Percentiles rank a stretch among this genome's conserved stretches.
Evolutionary conservation across 495 filamentous ascomycete species (phyloP).

Genomic region (Lophium mytilinum): DNA sequence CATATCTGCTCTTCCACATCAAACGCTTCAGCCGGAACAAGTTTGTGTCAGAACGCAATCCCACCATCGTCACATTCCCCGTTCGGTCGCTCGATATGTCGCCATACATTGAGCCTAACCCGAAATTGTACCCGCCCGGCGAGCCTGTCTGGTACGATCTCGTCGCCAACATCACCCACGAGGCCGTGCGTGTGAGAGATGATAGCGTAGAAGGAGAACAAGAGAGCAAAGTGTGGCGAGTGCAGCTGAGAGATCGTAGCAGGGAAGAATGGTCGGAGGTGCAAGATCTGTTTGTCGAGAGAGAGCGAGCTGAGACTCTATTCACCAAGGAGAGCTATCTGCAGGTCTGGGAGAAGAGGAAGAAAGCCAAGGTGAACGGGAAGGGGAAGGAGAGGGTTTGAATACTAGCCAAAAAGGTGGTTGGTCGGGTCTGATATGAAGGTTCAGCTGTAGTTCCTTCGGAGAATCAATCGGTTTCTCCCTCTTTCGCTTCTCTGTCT

Average conservation of each 20-base stretch:
- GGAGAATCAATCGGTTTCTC: no score
- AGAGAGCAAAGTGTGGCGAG: conserved; percentile 74
- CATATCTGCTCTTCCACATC: conserved; percentile 88
- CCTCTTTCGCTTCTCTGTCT: no score
- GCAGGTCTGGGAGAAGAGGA: conserved; percentile 93
- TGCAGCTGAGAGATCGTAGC: conserved; percentile 51
- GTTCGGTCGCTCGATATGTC: conserved; percentile 74
- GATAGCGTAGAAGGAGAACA: conserved; percentile 74
- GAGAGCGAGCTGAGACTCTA: conserved; percentile 73
- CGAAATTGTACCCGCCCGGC: conserved; percentile 49
- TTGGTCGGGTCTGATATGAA: no score
- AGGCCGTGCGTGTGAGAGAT: conserved; percentile 65
- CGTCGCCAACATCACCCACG: conserved; percentile 91
- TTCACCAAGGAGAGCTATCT: conserved; percentile 90
- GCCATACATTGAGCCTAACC: conserved; percentile 77
- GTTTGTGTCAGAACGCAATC: conserved; percentile 90
- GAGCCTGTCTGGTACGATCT: conserved; percentile 95
- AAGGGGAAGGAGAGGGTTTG: conserved; percentile 1
- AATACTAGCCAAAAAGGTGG: no score
- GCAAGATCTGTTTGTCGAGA: conserved; percentile 90
- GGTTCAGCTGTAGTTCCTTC: no score
- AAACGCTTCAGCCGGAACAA: conserved; percentile 96
- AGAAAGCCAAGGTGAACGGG: conserved; percentile 32
- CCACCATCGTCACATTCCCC: conserved; percentile 95
- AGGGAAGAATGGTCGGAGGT: conserved; percentile 80